Evolutionary conservation across 129 eudicot species (phyloP), one percentile per base, ranked within the genome.

Genomic region (Centrapalus pauciflorus): DNA sequence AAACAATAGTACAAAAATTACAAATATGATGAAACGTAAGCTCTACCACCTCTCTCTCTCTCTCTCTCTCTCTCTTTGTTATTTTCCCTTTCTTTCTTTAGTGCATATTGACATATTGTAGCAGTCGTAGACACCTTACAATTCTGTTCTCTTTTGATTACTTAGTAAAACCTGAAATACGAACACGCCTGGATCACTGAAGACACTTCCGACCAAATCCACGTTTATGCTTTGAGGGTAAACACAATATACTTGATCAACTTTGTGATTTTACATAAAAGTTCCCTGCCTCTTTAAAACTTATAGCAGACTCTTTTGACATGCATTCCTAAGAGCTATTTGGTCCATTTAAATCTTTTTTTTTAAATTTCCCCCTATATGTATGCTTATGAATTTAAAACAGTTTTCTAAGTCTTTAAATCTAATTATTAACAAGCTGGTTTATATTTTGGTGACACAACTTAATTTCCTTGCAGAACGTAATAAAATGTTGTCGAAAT

Each of bases 161-260:
- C 30, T 19, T 50, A 81, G 89, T 85, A 94, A 81, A 82, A 78
- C 38, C 78, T 97, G 97, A 68, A 84, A 56, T 60, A 64, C 87
- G 12, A 86, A 79, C 76, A 87, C 97, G 40, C 97, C 86, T 68
- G 78, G 99, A 77, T 89, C 97, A 50, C 74, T 94, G 83, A 89
- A 86, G 90, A 89, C 99, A 28, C 80, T 94, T 21, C 86, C 81
- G 52, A 94, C 99, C 50, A 94, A 94, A 74, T 86, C 97, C 4
- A 94, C 99, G 97, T 94, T 65, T 86, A 94, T 50, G 77, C 92
- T 25, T 56, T 94, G 71, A 83, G 72, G 89, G 98, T 92, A 84
- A 76, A 55, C 32, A 10, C 9, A 21, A 30, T 12, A 48, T 26
- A 34, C 46, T 12, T 4, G 14, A 2, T 23, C 10, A 67, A n/a